These are phyloP conservation scores for Melaleuca quinquenervia DNA, from an alignment of 345 rosid species.

Conservation along the genomic window DNA sequence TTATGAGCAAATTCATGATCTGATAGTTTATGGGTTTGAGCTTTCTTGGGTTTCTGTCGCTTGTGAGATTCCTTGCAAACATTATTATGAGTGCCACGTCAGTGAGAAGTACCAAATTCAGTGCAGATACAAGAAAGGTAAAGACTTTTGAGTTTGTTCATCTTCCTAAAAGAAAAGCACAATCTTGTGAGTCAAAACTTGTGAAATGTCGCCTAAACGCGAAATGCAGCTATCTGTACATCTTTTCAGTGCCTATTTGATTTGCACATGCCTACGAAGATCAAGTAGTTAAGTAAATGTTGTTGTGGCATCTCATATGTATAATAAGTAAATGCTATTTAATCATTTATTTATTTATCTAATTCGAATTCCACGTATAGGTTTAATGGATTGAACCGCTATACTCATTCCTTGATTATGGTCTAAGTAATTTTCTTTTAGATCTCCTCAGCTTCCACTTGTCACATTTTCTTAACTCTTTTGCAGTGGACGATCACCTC, in stretches of 20 bases:
- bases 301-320: background rate
- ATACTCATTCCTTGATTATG: background rate
- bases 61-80: background rate
- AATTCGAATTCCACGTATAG: background rate
- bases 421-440: background rate
- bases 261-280: background rate
- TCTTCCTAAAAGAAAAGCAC: background rate
- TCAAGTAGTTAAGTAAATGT: too few relatives aligned
- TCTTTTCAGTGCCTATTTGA: background rate
- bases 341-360: too few relatives aligned
- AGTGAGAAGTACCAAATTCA: background rate
- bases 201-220: too few relatives aligned
- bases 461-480: background rate
- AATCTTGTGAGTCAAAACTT: too few relatives aligned
- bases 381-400: too few relatives aligned
- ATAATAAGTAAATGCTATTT: too few relatives aligned
- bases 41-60: rapidly evolving
- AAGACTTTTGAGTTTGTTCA: background rate
- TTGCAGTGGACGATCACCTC: too few relatives aligned
- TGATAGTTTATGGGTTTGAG: background rate
- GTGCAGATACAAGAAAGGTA: background rate
- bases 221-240: background rate
- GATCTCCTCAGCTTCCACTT: background rate
- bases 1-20: background rate
- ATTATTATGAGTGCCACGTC: rapidly evolving